phyloP scores from a whole-genome alignment of 805 yeast species.

The Yueomyces sinensis region DNA sequence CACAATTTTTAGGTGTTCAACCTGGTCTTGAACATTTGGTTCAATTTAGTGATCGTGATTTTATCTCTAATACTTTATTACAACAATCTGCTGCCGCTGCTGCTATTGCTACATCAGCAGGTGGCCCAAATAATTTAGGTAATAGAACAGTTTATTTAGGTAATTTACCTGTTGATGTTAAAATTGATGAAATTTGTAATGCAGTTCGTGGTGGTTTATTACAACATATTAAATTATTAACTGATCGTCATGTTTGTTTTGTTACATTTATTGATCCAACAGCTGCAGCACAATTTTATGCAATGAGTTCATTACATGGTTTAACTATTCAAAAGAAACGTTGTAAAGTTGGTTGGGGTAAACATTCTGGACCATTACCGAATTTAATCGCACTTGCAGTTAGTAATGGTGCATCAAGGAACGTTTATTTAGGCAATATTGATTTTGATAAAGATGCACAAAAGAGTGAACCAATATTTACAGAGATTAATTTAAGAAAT shows the following conservation, averaged over 20 bases:
- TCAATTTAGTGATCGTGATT: constrained; percentile 48
- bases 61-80: constrained; percentile 59
- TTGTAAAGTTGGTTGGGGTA: constrained; percentile 95
- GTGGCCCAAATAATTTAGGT: constrained; percentile 85
- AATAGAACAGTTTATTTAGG: constrained; percentile 90
- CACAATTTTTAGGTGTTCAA: constrained; percentile 82
- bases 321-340: constrained; percentile 73
- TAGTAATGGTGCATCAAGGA: constrained; percentile 86
- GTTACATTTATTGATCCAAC: constrained; percentile 93
- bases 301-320: constrained; percentile 85
- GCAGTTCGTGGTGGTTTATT: constrained; percentile 91
- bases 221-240: constrained; percentile 67
- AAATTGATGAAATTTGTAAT: constrained; percentile 88
- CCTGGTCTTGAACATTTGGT: constrained; percentile 78
- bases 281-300: constrained; percentile 95
- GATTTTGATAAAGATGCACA: constrained; percentile 21
- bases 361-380: constrained; percentile 85
- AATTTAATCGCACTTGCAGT: constrained; percentile 82
- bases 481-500: constrained; percentile 46
- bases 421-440: constrained; percentile 76
- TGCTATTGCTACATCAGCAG: constrained; percentile 90
- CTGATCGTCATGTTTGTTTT: constrained; percentile 85
- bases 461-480: constrained; percentile 24
- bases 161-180: constrained; percentile 75
- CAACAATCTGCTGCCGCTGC: constrained; percentile 97